Evolutionary conservation across 305 asterid species (phyloP).

Genomic region (Fraxinus greggii): DNA sequence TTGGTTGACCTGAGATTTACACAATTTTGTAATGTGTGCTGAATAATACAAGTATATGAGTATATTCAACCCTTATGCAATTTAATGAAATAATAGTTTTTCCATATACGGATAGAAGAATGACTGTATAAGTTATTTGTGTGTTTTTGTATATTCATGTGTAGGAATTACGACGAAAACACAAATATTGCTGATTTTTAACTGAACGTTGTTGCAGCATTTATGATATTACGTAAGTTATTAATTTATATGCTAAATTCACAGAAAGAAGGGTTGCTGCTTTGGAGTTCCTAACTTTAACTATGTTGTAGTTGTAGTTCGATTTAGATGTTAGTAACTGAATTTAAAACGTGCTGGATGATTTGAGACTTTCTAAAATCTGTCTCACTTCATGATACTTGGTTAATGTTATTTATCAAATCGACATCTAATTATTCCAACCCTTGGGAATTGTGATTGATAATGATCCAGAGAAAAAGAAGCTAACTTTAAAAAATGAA

Average conservation of each 20-base stretch:
- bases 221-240: background rate
- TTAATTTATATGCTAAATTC: background rate
- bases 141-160: background rate
- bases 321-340: background rate
- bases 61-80: background rate
- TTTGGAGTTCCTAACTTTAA: background rate
- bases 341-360: background rate
- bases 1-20: background rate
- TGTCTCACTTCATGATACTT: background rate
- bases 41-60: background rate
- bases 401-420: background rate
- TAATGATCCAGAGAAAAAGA: background rate
- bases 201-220: background rate
- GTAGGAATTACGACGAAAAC: background rate
- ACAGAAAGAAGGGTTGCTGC: background rate
- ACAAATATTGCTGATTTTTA: background rate
- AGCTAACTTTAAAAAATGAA: background rate
- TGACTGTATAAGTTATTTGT: background rate
- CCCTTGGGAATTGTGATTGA: background rate
- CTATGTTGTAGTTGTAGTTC: background rate
- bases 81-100: background rate
- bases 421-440: background rate
- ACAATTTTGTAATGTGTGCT: background rate
- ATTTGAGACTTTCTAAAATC: background rate
- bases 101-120: background rate